A percentile compares a stretch with the other conserved stretches of the same genome.
These are phyloP conservation scores for Diaporthe sp. DNA, from an alignment of 2,329 filamentous ascomycete species.

Conservation along the genomic window DNA sequence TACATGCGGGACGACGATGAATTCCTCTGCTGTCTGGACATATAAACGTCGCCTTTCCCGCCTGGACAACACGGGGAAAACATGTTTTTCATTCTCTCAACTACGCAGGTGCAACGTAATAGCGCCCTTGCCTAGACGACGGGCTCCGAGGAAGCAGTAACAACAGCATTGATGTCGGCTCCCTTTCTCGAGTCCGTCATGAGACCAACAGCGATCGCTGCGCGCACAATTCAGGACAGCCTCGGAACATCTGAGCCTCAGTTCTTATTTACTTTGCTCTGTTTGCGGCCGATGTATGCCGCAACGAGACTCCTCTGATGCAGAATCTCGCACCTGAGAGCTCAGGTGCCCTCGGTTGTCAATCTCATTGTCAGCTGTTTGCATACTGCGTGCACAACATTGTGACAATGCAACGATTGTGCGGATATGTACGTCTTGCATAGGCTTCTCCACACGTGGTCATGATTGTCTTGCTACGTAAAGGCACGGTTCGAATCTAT, in stretches of 20 bases:
- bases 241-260: background rate
- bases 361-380: background rate
- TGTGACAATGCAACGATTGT: background rate
- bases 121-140: background rate
- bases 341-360: background rate
- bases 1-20: background rate
- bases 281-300: too few relatives aligned
- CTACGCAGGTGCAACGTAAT: background rate
- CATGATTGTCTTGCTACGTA: background rate
- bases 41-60: background rate
- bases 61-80: background rate
- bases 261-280: background rate
- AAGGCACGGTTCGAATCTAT: too few relatives aligned
- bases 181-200: background rate
- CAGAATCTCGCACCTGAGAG: background rate
- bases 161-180: slow-evolving; percentile 6
- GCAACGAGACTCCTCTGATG: background rate
- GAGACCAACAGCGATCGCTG: background rate
- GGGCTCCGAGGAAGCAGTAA: background rate
- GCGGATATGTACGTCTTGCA: background rate
- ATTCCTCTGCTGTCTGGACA: slow-evolving; percentile 8
- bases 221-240: background rate
- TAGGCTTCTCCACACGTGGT: background rate
- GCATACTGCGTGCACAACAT: background rate
- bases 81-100: slow-evolving; percentile 30